Evolutionary conservation across 1,284 basidiomycete genomes (phyloP), one percentile per base, ranked within the genome.

Genomic region (Puccinia brachypodii): DNA sequence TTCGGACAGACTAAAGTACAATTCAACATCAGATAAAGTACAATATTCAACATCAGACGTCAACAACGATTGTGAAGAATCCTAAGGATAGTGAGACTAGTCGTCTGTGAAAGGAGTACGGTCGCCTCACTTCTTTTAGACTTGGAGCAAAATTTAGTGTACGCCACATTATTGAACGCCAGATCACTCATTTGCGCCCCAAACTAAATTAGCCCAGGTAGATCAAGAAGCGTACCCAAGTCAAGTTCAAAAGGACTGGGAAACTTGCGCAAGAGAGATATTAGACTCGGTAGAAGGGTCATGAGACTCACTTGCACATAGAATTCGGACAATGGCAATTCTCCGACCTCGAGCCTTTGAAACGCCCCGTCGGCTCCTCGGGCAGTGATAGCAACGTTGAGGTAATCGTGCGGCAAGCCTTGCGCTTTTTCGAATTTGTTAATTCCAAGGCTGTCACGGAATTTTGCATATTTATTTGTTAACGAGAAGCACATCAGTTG

Each of bases 351-450:
- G 38, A 87, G 84, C 14, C 83, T 82, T 82, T 87, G 87, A 73
- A 87, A 87, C 0, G 86, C 86, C 1, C 87, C 87, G 2, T 82
- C 53, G 3, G 84, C 77, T 3, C 86, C 86, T 38, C 84, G 82
- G 0, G 84, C 84, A 0, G 87, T 87, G 83, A 87, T 87, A 22
- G 84, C 84, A 3, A 85, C 85, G 82, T 87, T 87, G 76, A 87
- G 81, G 79, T 86, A 87, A 81, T 87, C 84, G 25, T 81, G 83
- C 0, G 87, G 87, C 11, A 87, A 84, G 9, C 86, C 86, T 3
- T 47, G n/a, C 3, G 44, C 16, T 31, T 47, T 38, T 31, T 79
- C 77, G 36, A 71, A 79, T 53, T 71, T 79, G 40, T 66, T 40
- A 16, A 79, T 47, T 19, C 77, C 77, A n/a, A 79, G 47, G 1